Evolutionary conservation across 176 grass and related monocot species (phyloP).

Genomic region (Ampelocalamus luodianensis): DNA sequence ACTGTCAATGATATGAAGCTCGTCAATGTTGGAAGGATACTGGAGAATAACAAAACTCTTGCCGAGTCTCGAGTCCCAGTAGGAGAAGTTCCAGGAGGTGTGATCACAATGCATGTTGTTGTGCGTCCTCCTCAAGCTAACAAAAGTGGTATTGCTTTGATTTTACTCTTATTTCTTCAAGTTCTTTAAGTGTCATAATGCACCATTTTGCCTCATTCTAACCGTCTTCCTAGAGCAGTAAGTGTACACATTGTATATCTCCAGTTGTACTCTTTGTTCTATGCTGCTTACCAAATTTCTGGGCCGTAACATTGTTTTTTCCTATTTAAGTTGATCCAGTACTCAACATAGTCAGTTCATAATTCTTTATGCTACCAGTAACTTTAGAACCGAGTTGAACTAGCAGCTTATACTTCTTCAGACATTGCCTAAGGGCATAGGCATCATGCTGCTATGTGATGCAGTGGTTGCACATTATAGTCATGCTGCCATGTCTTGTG

Average conservation of each 20-base stretch:
- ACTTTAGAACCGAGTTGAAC: neutral
- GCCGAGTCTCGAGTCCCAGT: conserved; percentile 76
- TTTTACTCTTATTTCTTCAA: conserved; percentile 22
- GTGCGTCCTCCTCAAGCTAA: conserved; percentile 67
- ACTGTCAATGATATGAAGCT: conserved; percentile 79
- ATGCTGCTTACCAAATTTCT: neutral
- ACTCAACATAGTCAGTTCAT: neutral
- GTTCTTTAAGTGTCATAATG: neutral
- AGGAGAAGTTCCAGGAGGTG: conserved; percentile 70
- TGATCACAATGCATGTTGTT: conserved; percentile 92
- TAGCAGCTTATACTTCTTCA: neutral
- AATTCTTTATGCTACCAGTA: conserved; percentile 2
- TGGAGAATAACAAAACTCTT: conserved; percentile 79
- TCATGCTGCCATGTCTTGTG: conserved; percentile 17
- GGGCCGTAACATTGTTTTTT: neutral
- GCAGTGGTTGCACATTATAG: neutral
- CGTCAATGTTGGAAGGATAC: conserved; percentile 86
- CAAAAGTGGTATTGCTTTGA: conserved; percentile 66
- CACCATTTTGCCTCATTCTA: conserved; percentile 7
- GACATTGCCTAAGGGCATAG: neutral
- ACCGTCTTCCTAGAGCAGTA: neutral
- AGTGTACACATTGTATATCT: neutral
- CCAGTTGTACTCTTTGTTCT: neutral
- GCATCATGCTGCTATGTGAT: no score
- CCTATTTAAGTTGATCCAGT: conserved; percentile 1